These are phyloP conservation scores for Fragilariopsis cylindrus DNA, from an alignment of 108 stramenopile genomes.

Conservation along the genomic window DNA sequence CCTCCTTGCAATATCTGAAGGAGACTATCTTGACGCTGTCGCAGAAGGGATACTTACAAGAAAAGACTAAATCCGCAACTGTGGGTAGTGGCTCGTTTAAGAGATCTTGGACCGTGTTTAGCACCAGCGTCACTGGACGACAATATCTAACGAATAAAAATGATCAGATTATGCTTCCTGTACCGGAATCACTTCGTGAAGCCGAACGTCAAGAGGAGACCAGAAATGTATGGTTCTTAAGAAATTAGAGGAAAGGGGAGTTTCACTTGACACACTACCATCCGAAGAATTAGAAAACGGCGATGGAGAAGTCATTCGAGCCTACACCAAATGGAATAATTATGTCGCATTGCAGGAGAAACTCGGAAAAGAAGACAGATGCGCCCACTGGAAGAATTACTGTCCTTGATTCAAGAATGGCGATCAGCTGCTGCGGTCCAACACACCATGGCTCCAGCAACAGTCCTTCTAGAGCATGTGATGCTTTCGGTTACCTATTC, in stretches of 20 bases:
- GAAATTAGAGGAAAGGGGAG: constrained; percentile 48
- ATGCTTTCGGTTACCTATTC: constrained; percentile 57
- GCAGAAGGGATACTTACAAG: constrained; percentile 40
- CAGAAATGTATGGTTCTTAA: constrained; percentile 43
- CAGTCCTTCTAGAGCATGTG: constrained; percentile 68
- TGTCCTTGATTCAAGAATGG: constrained; percentile 61
- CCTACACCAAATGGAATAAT: constrained; percentile 63
- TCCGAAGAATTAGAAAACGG: constrained; percentile 64
- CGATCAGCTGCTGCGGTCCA: constrained; percentile 51
- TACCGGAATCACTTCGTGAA: constrained; percentile 68
- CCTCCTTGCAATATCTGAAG: constrained; percentile 44
- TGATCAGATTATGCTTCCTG: constrained; percentile 59
- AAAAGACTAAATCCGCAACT: constrained; percentile 32
- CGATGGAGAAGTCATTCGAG: constrained; percentile 74
- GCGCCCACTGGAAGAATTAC: constrained; percentile 60
- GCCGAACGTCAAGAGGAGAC: constrained; percentile 53
- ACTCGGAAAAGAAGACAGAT: constrained; percentile 41
- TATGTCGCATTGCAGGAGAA: constrained; percentile 47
- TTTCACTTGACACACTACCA: constrained; percentile 61
- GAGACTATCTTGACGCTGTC: constrained; percentile 51
- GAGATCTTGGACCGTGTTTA: constrained; percentile 43
- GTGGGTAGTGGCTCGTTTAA: constrained; percentile 13
- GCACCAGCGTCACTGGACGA: constrained; percentile 43
- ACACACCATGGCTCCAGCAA: constrained; percentile 64
- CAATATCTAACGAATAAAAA: constrained; percentile 22